Base-by-base conservation (phyloP, 768 basidiomycete genomes). In the Boletus bicolor region DNA sequence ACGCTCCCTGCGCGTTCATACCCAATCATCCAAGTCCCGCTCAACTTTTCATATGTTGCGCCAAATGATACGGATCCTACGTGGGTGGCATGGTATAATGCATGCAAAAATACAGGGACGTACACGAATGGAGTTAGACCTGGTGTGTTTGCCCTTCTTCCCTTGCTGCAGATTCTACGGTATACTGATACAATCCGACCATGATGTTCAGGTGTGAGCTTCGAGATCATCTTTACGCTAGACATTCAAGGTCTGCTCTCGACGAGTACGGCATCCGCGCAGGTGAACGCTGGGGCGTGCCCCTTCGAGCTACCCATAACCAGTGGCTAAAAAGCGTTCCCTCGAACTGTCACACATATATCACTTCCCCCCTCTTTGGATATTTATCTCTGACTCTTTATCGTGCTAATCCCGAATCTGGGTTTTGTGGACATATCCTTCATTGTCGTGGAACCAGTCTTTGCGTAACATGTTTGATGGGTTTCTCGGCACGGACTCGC, bases 31-130 rank as follows among this genome's bases (percentile, higher is more conserved):
- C 69, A 79, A 34, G 59, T 98, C 10, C 93, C 93, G 0, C 74
- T 98, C 49, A 88, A 88, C 63, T 95, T 96, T 72, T 83, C 86
- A 0, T 97, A 96, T 69, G 60, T 83, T 12, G 91, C 87, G 0
- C 75, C 82, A 11, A 97, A 98, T 66, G 78, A 82, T 44, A 82
- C 86, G 5, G 94, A 98, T 72, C 76, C 79, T 36, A 96, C 94
- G 21, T 98, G 93, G 89, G 66, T 68, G 7, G 83, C 82, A 51
- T 90, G 87, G 84, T 89, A 93, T 68, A 76, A 87, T 54, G 87
- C 81, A 7, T 94, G 92, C 76, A 80, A 79, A 73, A 87, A 91
- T 67, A 64, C 70, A 39, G 76, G 70, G 37, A 65, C 82, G 32
- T 82, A 74, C 68, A 35, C 68, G 3, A 72, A 73, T 65, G 82